Evolutionary conservation across 257 asterid species (phyloP).

Genomic region (Solanum pimpinellifolium): DNA sequence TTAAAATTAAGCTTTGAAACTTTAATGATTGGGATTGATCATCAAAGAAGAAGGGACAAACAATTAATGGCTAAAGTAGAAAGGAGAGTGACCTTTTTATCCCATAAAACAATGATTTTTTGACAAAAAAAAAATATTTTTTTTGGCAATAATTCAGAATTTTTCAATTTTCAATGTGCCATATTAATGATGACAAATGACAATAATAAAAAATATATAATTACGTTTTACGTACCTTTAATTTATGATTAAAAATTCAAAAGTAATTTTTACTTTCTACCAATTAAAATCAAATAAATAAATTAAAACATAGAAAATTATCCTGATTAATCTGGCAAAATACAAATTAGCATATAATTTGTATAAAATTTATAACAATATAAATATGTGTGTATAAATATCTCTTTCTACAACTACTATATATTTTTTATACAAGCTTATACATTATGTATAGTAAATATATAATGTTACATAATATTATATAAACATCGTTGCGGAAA

Average conservation of each 20-base stretch:
- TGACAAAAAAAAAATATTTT: no score
- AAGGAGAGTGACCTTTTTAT: neutral
- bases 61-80: neutral
- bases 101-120: neutral
- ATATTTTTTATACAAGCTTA: no score
- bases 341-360: neutral
- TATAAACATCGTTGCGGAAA: no score
- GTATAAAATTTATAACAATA: no score
- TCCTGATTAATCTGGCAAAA: neutral
- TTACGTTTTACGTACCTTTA: no score
- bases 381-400: neutral
- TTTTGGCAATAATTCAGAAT: neutral
- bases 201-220: no score
- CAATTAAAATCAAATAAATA: no score
- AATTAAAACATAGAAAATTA: fast-evolving
- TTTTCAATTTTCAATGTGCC: neutral
- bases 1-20: neutral
- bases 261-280: fast-evolving
- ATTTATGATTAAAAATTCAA: fast-evolving
- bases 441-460: neutral
- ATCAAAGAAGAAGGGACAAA: no score
- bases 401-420: neutral
- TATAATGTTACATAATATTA: neutral
- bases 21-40: neutral
- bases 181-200: no score